Evolutionary conservation across 768 basidiomycete species (phyloP), one percentile per base, ranked within the genome.

Genomic region (Cantharellus cinnabarinus): DNA sequence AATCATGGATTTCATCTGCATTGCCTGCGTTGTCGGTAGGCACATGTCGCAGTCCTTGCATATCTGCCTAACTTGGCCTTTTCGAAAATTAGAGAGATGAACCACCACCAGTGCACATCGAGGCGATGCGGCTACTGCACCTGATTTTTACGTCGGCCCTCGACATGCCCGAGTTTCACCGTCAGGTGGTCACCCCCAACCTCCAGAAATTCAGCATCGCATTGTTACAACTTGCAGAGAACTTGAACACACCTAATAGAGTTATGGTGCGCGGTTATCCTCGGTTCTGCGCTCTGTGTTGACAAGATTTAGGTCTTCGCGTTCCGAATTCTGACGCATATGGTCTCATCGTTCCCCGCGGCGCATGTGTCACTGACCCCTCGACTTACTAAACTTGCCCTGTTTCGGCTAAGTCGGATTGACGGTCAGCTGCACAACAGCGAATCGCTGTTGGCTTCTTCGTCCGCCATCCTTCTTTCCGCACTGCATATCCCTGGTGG

Each of bases 101-200:
- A 70, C 71, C 80, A 2, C 20, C 69, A 2, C 79, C 84, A 37
- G 73, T 73, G 5, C 60, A 80, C 42, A 84, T 79, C 67, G 81
- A 79, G 2, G 73, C 79, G 7, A 76, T 85, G n/a, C 75, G 80
- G 51, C 78, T 89, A 15, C 65, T 85, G 54, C 68, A 76, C 48
- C 69, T 74, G 29, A 75, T 90, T 3, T 83, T 88, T 65, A 76
- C 74, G 37, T 71, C 71, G 57, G 79, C 81, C 2, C 70, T 70
- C 34, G 77, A 79, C 66, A 71, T 78, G n/a, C 72, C 80, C 39
- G 88, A 89, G 68, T 89, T 88, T 68, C 85, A 89, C 66, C 74
- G 89, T 66, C 87, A 89, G 68, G 72, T 88, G 2, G 77, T 77
- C 41, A 72, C 75, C 3, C 87, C 89, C 2, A 80, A 80, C 64